Conservation (phyloP, 345 rosid species). For the Chamaenerion angustifolium region DNA sequence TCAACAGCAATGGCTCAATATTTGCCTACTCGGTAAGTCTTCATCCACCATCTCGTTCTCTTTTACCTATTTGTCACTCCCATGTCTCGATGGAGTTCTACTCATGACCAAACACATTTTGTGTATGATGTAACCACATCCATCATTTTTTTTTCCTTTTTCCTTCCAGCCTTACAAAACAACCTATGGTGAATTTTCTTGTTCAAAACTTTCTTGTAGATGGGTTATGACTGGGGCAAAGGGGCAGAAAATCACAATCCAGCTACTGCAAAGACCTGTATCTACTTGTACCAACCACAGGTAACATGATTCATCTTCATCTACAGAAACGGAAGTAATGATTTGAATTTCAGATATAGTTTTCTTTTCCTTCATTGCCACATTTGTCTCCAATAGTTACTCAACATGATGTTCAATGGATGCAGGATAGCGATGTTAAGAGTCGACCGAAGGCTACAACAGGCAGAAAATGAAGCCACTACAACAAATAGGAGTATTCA, state of each 20-base stretch:
- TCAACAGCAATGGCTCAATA: slow-evolving; percentile 89
- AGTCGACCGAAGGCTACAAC: slow-evolving; percentile 62
- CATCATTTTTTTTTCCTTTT: too few relatives aligned
- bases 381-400: not conserved
- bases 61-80: not conserved
- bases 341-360: too few relatives aligned
- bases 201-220: slow-evolving; percentile 18
- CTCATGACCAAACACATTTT: too few relatives aligned
- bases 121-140: too few relatives aligned
- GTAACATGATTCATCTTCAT: slow-evolving; percentile 12
- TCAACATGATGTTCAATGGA: not conserved
- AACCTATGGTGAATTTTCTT: too few relatives aligned
- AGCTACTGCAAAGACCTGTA: slow-evolving; percentile 38
- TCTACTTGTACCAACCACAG: slow-evolving; percentile 54
- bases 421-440: slow-evolving; percentile 79
- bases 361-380: not conserved
- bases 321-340: not conserved
- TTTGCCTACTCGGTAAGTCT: slow-evolving; percentile 70
- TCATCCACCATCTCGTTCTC: not conserved
- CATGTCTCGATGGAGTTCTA: too few relatives aligned
- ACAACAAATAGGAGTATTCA: too few relatives aligned
- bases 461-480: slow-evolving; percentile 28
- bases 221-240: slow-evolving; percentile 92
- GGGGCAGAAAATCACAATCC: slow-evolving; percentile 79
- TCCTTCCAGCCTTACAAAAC: too few relatives aligned